These are phyloP conservation scores for Cadophora malorum DNA, from an alignment of 2,329 filamentous ascomycete species.

Conservation along the genomic window DNA sequence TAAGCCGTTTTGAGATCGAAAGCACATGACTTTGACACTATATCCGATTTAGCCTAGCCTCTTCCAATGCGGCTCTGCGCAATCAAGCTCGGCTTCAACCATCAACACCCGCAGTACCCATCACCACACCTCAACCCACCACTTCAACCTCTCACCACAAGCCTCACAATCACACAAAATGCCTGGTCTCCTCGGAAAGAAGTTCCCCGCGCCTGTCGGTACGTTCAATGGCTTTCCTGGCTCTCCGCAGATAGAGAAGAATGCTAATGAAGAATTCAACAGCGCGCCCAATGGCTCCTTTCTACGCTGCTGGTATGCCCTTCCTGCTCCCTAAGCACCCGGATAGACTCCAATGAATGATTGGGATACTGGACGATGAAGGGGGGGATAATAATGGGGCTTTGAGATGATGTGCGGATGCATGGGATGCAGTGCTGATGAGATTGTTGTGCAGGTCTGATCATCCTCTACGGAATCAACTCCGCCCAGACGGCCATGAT, in stretches of 20 bases:
- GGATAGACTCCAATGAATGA: background rate
- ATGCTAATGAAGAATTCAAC: constrained; percentile 43
- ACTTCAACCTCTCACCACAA: constrained; percentile 43
- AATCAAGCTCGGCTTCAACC: constrained; percentile 23
- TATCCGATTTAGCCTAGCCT: background rate
- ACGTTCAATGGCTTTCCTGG: constrained; percentile 51
- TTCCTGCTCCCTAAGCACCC: background rate
- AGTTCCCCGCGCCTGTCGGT: constrained; percentile 82
- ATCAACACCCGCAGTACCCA: constrained; percentile 29
- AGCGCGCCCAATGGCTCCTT: constrained; percentile 92
- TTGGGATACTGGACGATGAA: background rate
- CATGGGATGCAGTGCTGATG: constrained; percentile 31
- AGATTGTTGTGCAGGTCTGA: constrained; percentile 61
- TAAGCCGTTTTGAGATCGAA: background rate
- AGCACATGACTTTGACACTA: background rate
- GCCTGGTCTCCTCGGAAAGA: constrained; percentile 78
- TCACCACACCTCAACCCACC: constrained; percentile 24
- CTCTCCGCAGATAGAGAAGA: constrained; percentile 26
- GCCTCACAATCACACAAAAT: constrained; percentile 61
- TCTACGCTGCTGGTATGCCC: constrained; percentile 85
- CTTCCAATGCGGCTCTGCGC: constrained; percentile 25
- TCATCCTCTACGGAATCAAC: constrained; percentile 94
- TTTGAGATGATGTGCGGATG: constrained; percentile 4
- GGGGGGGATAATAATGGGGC: background rate
- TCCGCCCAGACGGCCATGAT: constrained; percentile 78